Percentiles rank a stretch among this genome's conserved stretches.
Evolutionary conservation across 345 rosid species (phyloP).

Genomic region (Cardamine chenopodiifolia): DNA sequence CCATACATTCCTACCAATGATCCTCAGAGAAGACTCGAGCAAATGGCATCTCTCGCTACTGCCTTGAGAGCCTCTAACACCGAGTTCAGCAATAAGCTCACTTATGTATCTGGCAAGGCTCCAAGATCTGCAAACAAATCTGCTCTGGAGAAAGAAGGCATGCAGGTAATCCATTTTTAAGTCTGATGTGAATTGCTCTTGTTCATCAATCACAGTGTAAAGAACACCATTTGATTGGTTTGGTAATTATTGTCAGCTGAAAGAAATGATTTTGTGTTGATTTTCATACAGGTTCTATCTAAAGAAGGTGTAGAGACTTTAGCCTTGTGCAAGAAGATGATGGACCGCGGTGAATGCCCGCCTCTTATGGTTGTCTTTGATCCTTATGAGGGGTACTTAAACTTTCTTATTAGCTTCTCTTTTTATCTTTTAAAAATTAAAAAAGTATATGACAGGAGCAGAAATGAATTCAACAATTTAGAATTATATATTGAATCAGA

Average conservation of each 20-base stretch:
- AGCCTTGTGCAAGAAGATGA: conserved; percentile 78
- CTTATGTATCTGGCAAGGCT: conserved; percentile 71
- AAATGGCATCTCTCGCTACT: conserved; percentile 92
- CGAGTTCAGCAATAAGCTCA: conserved; percentile 65
- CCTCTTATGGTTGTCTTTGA: conserved; percentile 84
- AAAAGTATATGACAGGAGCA: neutral
- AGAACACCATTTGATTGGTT: neutral
- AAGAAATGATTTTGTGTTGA: neutral
- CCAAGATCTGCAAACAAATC: conserved; percentile 69
- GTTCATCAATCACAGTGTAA: neutral
- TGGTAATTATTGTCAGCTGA: neutral
- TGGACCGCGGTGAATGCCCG: conserved; percentile 80
- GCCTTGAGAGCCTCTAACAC: conserved; percentile 72
- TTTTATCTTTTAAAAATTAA: neutral
- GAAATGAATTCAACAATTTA: neutral
- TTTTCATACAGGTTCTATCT: conserved; percentile 60
- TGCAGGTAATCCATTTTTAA: conserved; percentile 62
- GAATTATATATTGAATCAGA: neutral
- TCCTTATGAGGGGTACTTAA: conserved; percentile 77
- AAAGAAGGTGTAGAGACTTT: conserved; percentile 76
- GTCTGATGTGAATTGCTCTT: neutral
- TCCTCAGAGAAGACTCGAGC: conserved; percentile 62
- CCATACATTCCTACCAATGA: conserved; percentile 71
- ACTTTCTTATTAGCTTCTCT: neutral
- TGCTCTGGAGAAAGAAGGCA: conserved; percentile 74